Base-by-base conservation (phyloP, 495 filamentous ascomycete species). In the Filosporella fistucella region DNA sequence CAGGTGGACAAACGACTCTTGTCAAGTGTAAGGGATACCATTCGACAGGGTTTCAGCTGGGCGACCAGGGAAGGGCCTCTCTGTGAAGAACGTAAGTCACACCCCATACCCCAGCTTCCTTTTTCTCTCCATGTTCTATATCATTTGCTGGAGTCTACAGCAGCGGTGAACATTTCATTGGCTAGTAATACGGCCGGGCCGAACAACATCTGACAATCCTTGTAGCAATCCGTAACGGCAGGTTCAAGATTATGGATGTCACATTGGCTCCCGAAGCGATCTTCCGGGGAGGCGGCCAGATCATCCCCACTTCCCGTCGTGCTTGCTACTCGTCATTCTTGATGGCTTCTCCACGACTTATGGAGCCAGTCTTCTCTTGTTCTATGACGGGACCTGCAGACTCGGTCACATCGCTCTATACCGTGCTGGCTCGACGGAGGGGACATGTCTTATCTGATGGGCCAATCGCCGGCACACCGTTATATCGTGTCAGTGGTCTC, bases 41-140 rank as follows among this genome's bases (percentile, higher is more conserved):
- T 98, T 53, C 82, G 84, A 2, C 94, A 97, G 68, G 93, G 93
- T 13, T 98, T 98, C 67, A 86, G 80, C 60, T 98, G 93, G 93
- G 93, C 87, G 30, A 85, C 89, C 16, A 76, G 94, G 49, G 93
- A 98, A 77, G 93, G 93, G 8, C 93, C 93, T 16, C 70, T 98
- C 10, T 98, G 93, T 72, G 93, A 98, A 86, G 93, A 98, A 72
- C 93, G 87, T 91, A 72, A 81, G 87, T 83, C 36, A 24, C 23
- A 29, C 22, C 33, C 45, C 41, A 30, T 24, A 49, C 33, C 24
- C 37, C 37, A 28, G 28, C 11, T 41, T 24, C 36, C 17, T 16
- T 13, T 23, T 13, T 29, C 37, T 56, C n/a, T n/a, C n/a, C n/a
- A n/a, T n/a, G n/a, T n/a, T 43, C 41, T 51, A 54, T 42, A 54